Percentiles rank a stretch among this genome's conserved stretches.
Evolutionary conservation across 179 eudicot species (phyloP).

Genomic region (Vitellaria paradoxa): DNA sequence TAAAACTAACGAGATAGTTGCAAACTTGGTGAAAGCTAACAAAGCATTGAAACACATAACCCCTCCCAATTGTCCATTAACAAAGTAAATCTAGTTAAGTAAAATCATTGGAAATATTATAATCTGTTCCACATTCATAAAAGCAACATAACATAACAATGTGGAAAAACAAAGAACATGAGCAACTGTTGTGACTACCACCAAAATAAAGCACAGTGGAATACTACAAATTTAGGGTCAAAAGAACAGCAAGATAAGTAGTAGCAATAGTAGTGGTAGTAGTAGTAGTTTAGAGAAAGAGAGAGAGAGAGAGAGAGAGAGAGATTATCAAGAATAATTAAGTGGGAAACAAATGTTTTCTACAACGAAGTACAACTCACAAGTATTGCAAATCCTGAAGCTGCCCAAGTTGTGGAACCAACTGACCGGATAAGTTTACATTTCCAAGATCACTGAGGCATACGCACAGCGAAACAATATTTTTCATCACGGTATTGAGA

Average conservation of each 20-base stretch:
- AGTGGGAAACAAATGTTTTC: not conserved
- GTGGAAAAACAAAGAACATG: not conserved
- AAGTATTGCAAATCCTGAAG: constrained; percentile 40
- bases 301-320: not conserved
- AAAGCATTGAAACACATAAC: not conserved
- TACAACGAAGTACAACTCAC: constrained; percentile 25
- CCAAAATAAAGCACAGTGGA: not conserved
- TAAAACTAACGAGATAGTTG: not conserved
- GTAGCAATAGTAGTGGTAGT: too few relatives aligned
- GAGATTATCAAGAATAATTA: not conserved
- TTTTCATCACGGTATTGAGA: not conserved
- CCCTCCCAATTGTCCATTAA: not conserved
- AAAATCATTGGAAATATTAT: not conserved
- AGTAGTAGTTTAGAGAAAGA: too few relatives aligned
- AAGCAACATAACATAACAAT: not conserved
- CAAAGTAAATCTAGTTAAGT: not conserved
- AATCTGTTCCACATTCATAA: not conserved
- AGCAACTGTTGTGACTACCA: not conserved
- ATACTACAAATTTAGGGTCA: not conserved
- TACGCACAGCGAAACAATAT: constrained; percentile 5
- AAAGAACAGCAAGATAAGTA: too few relatives aligned
- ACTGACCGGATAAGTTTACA: constrained; percentile 40
- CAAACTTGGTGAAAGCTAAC: not conserved
- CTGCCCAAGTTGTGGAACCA: constrained; percentile 44
- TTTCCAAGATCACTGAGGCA: constrained; percentile 43